phyloP scores from a whole-genome alignment of 2,329 filamentous ascomycete species.

The Neospermospora avenae region DNA sequence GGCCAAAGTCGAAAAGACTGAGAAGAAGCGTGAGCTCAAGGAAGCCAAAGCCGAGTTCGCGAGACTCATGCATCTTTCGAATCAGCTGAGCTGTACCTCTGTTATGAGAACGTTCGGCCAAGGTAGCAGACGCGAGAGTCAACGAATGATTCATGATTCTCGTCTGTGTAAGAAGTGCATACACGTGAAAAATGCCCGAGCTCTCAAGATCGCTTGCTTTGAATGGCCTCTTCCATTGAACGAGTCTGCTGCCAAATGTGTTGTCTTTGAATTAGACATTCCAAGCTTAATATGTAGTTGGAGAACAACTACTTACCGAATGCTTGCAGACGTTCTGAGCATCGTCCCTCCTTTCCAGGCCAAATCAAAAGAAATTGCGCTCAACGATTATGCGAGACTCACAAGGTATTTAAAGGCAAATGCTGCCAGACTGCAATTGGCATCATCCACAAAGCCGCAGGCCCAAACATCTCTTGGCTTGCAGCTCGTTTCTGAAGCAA shows the following conservation, averaged over 20 bases:
- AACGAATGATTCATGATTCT: background rate
- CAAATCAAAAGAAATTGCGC: constrained; percentile 4
- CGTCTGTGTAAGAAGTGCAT: constrained; percentile 40
- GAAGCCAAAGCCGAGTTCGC: constrained; percentile 10
- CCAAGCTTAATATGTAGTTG: constrained; percentile 44
- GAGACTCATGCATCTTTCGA: constrained; percentile 27
- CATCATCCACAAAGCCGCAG: constrained; percentile 18
- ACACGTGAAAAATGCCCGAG: constrained; percentile 32
- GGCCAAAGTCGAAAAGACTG: constrained; percentile 33
- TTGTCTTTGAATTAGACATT: constrained; percentile 50
- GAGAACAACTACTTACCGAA: constrained; percentile 45
- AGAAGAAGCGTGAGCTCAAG: constrained; percentile 39
- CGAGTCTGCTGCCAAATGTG: constrained; percentile 39
- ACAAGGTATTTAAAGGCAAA: background rate
- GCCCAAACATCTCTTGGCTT: constrained; percentile 35
- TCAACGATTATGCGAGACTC: constrained; percentile 13
- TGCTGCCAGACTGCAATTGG: constrained; percentile 17
- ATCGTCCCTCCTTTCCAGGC: background rate
- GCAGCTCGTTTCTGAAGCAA: constrained; percentile 28
- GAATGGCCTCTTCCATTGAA: constrained; percentile 54
- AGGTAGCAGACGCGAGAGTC: background rate
- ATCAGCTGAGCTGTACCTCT: constrained; percentile 3
- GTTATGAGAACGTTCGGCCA: background rate
- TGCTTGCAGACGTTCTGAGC: constrained; percentile 42
- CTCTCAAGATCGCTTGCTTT: constrained; percentile 44